phyloP scores from a whole-genome alignment of 2,329 filamentous ascomycete genomes.

The Raffaelea deltoideospora region DNA sequence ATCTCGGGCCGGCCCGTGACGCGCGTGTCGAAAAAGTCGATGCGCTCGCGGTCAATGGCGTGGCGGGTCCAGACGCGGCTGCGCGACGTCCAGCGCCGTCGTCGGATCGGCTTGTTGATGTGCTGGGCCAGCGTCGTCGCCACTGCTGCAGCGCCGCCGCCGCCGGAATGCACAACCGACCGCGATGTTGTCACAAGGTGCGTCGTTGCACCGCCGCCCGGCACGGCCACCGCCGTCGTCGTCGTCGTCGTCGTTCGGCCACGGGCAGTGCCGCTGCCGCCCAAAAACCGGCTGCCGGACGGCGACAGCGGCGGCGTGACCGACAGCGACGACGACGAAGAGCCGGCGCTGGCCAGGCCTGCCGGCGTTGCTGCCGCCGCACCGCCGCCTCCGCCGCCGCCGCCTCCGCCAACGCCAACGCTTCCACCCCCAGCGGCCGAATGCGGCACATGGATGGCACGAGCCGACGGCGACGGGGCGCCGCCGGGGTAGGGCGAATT shows the following conservation, averaged over 20 bases:
- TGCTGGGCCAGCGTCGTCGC: conserved; percentile 44
- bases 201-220: no score
- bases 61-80: conserved; percentile 53
- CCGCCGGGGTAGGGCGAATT: conserved; percentile 39
- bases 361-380: no score
- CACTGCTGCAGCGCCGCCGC: no score
- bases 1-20: conserved; percentile 64
- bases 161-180: no score
- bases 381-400: no score
- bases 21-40: conserved; percentile 80
- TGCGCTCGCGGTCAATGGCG: conserved; percentile 54
- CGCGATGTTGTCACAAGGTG: no score
- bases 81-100: conserved; percentile 50
- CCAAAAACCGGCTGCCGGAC: no score
- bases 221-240: no score
- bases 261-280: no score
- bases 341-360: conserved; percentile 1
- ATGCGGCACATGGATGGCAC: conserved; percentile 37
- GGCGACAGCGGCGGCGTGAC: conserved; percentile 7
- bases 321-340: conserved; percentile 5
- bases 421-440: no score
- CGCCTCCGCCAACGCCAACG: no score
- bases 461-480: conserved; percentile 30
- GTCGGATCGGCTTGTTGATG: conserved; percentile 53
- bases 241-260: no score